Conservation (phyloP, 2,329 filamentous ascomycete species). For the Gliomastix tumulicola region DNA sequence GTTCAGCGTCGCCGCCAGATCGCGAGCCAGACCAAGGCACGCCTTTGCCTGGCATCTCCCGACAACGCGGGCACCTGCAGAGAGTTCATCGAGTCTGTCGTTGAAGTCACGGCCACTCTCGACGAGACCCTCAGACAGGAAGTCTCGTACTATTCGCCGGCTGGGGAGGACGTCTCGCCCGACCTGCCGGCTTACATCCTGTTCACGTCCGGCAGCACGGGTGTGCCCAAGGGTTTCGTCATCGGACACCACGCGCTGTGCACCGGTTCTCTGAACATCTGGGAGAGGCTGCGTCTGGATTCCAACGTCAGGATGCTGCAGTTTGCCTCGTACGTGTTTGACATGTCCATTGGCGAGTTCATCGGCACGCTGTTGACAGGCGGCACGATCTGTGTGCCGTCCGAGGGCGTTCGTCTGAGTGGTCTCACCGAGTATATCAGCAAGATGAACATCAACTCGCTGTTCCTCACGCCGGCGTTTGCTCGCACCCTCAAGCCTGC, state of each 20-base stretch:
- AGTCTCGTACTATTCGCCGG: too few relatives aligned
- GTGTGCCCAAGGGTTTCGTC: constrained; percentile 1
- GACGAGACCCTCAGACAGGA: too few relatives aligned
- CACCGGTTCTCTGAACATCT: too few relatives aligned
- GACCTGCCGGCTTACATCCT: constrained; percentile 9
- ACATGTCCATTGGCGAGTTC: constrained; percentile 11
- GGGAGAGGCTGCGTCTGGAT: too few relatives aligned
- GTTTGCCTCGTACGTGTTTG: constrained; percentile 1
- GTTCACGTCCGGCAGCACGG: constrained; percentile 15
- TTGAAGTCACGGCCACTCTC: too few relatives aligned
- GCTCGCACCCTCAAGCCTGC: neutral
- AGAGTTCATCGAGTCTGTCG: too few relatives aligned
- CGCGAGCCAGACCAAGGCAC: neutral
- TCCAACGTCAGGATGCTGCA: constrained; percentile 4
- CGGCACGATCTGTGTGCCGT: constrained; percentile 23
- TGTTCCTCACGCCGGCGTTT: constrained; percentile 6
- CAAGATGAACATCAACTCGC: constrained; percentile 9
- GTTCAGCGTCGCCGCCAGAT: neutral
- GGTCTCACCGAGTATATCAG: constrained; percentile 15
- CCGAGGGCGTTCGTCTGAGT: constrained; percentile 28
- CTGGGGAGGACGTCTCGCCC: too few relatives aligned
- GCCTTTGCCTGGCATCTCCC: neutral
- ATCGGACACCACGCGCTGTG: neutral
- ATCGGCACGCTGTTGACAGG: constrained; percentile 11
- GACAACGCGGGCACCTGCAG: too few relatives aligned